Evolutionary conservation across 192 early-diverging fungal genomes (phyloP).

Genomic region (Mortierella claussenii): DNA sequence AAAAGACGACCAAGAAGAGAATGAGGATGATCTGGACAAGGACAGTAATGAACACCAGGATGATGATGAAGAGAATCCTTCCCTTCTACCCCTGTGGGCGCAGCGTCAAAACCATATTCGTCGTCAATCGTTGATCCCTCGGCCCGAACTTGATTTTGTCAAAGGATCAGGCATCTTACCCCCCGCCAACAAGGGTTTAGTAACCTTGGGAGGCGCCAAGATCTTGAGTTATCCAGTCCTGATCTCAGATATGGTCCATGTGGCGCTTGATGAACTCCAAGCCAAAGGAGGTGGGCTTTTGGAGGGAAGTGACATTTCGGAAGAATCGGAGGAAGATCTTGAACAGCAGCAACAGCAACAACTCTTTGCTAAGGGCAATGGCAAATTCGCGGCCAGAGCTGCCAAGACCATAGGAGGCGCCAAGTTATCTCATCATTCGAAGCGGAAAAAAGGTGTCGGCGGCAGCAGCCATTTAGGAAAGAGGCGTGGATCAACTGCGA

Average conservation of each 20-base stretch:
- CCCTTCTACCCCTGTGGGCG: constrained; percentile 29
- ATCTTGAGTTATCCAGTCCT: constrained; percentile 44
- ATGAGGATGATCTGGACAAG: no score
- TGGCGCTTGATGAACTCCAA: constrained; percentile 27
- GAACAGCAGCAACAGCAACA: constrained; percentile 5
- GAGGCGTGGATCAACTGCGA: constrained; percentile 12
- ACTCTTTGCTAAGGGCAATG: background rate
- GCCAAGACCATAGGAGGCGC: background rate
- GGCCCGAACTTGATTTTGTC: constrained; percentile 39
- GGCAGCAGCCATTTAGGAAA: background rate
- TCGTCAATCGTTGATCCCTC: constrained; percentile 43
- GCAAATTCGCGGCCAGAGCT: background rate
- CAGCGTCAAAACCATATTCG: constrained; percentile 41
- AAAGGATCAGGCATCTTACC: constrained; percentile 43
- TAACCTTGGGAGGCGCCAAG: constrained; percentile 34
- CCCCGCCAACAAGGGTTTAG: constrained; percentile 24
- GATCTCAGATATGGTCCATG: constrained; percentile 43
- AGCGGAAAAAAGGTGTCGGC: constrained; percentile 16
- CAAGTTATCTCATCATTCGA: no score
- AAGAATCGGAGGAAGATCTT: constrained; percentile 14
- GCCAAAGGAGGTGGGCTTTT: constrained; percentile 22
- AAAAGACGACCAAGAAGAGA: constrained; percentile 8
- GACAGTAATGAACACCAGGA: constrained; percentile 5
- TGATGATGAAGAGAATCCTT: background rate
- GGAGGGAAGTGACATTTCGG: constrained; percentile 18